Evolutionary conservation across 257 asterid genomes (phyloP).

Genomic region (Gentiana straminea): DNA sequence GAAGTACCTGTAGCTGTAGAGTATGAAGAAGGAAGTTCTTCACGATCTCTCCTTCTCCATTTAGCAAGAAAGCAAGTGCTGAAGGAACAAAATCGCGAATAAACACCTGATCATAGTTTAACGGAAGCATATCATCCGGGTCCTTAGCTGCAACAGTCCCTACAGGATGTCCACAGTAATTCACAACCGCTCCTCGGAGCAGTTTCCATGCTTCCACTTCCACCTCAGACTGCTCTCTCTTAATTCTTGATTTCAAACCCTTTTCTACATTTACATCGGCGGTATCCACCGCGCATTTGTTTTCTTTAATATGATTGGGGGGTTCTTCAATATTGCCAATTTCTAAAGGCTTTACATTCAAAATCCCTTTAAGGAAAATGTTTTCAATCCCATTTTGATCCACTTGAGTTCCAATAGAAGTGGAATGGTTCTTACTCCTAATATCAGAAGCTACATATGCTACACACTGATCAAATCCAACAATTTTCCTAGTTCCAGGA

Average conservation of each 20-base stretch:
- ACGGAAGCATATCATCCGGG: slow-evolving; percentile 48
- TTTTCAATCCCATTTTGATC: slow-evolving; percentile 44
- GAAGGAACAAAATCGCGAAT: slow-evolving; percentile 78
- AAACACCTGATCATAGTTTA: slow-evolving; percentile 75
- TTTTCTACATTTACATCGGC: slow-evolving; percentile 18
- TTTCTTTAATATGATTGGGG: slow-evolving; percentile 17
- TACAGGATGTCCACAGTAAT: slow-evolving; percentile 59
- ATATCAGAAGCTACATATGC: slow-evolving; percentile 54
- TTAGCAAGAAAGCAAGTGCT: slow-evolving; percentile 75
- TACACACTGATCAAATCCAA: slow-evolving; percentile 18
- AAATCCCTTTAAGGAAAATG: slow-evolving; percentile 51
- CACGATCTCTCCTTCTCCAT: slow-evolving; percentile 66
- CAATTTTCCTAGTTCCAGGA: slow-evolving; percentile 16
- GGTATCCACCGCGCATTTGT: slow-evolving; percentile 10
- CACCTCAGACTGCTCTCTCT: slow-evolving; percentile 33
- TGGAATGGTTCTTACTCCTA: slow-evolving; percentile 54
- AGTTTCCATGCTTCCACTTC: slow-evolving; percentile 72
- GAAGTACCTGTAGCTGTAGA: slow-evolving; percentile 64
- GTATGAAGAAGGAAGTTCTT: slow-evolving; percentile 71
- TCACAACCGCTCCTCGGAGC: slow-evolving; percentile 51
- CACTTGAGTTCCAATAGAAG: slow-evolving; percentile 39
- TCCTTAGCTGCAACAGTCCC: slow-evolving; percentile 76
- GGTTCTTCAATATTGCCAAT: slow-evolving; percentile 31
- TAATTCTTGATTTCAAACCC: slow-evolving; percentile 16
- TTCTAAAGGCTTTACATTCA: slow-evolving; percentile 47